Evolutionary conservation across 768 basidiomycete genomes (phyloP).

Genomic region (Mycena indigotica): DNA sequence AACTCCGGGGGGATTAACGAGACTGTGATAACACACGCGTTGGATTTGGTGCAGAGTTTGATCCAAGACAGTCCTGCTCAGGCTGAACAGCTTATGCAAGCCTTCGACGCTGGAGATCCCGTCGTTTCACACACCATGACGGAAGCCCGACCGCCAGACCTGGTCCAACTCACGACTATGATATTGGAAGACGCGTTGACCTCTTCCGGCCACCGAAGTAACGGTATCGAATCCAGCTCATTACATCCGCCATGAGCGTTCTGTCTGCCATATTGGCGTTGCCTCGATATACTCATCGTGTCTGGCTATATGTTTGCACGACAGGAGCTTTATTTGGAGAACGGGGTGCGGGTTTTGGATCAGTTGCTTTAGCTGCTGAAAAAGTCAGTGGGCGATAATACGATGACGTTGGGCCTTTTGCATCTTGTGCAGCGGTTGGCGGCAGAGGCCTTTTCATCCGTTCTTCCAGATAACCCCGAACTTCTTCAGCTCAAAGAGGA

Average conservation of each 20-base stretch:
- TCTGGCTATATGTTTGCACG: conserved; percentile 87
- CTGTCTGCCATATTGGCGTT: conserved; percentile 75
- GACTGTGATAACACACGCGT: conserved; percentile 63
- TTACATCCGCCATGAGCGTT: conserved; percentile 81
- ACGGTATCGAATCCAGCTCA: conserved; percentile 57
- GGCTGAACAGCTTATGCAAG: conserved; percentile 64
- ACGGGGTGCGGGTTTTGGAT: conserved; percentile 55
- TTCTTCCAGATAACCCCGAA: conserved; percentile 57
- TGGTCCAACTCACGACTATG: conserved; percentile 79
- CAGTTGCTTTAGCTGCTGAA: conserved; percentile 69
- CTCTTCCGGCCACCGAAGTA: conserved; percentile 43
- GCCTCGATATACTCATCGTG: conserved; percentile 72
- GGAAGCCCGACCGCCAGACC: conserved; percentile 61
- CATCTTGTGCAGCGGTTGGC: conserved; percentile 77
- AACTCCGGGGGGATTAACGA: conserved; percentile 60
- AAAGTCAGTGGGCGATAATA: conserved; percentile 71
- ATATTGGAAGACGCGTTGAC: conserved; percentile 79
- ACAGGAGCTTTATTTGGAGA: conserved; percentile 76
- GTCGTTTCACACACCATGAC: conserved; percentile 55
- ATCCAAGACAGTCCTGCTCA: conserved; percentile 70
- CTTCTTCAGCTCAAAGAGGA: conserved; percentile 80
- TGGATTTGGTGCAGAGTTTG: conserved; percentile 79
- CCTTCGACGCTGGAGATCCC: conserved; percentile 59
- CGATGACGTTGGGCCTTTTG: conserved; percentile 82
- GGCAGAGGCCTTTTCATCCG: conserved; percentile 66